Percentiles rank a stretch among this genome's conserved stretches.
Conservation (phyloP, 495 filamentous ascomycete species). For the Talaromyces ruber region DNA sequence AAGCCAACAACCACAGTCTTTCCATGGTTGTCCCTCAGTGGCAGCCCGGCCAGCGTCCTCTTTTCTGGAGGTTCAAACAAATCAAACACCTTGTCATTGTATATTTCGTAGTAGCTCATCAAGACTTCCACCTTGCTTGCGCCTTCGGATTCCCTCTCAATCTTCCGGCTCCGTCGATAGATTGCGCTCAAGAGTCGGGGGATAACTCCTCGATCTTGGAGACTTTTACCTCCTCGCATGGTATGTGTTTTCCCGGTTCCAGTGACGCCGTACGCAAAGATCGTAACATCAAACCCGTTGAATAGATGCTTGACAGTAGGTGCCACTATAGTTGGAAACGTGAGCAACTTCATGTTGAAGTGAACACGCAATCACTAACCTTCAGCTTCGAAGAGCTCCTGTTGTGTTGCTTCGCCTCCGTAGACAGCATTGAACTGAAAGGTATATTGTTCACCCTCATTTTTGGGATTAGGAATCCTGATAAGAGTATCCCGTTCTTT, state of each 20-base stretch:
- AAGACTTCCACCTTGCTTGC: constrained; percentile 66
- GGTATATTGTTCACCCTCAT: constrained; percentile 79
- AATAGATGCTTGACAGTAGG: constrained; percentile 86
- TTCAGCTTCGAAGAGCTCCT: constrained; percentile 81
- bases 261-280: constrained; percentile 94
- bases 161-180: constrained; percentile 77
- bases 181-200: constrained; percentile 81
- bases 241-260: constrained; percentile 97
- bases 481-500: constrained; percentile 59
- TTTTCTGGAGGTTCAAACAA: constrained; percentile 88
- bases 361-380: constrained; percentile 35
- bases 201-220: constrained; percentile 86
- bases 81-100: constrained; percentile 94
- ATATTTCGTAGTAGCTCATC: constrained; percentile 96
- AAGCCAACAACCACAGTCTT: constrained; percentile 91
- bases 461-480: constrained; percentile 91
- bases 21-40: constrained; percentile 76
- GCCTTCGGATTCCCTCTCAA: constrained; percentile 74
- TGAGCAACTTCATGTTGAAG: background rate
- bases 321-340: constrained; percentile 38
- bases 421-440: constrained; percentile 96
- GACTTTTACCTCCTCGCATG: constrained; percentile 87
- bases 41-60: constrained; percentile 74
- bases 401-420: constrained; percentile 67
- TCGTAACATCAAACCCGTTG: constrained; percentile 84